Conservation (phyloP, 345 rosid genomes). For the Gynandropsis gynandra region DNA sequence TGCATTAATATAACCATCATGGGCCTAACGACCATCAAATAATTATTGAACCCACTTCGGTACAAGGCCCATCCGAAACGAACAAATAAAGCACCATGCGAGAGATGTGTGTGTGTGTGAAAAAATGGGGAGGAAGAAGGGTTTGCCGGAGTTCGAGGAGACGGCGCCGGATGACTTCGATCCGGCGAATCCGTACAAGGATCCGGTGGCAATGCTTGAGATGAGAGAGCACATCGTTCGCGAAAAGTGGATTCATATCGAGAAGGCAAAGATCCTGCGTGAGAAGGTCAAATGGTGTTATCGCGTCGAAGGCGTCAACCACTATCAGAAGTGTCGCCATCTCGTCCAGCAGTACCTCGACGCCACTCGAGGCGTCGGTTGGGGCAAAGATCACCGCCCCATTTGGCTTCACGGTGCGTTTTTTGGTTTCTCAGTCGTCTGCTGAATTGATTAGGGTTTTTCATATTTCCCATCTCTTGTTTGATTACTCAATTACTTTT, state of each 20-base stretch:
- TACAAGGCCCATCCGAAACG: no score
- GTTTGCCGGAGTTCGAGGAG: constrained; percentile 83
- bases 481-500: no score
- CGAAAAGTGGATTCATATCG: constrained; percentile 98
- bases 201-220: constrained; percentile 96
- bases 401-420: constrained; percentile 70
- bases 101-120: constrained; percentile 7
- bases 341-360: constrained; percentile 90
- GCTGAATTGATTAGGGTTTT: background rate
- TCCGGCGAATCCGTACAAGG: constrained; percentile 76
- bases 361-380: constrained; percentile 94
- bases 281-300: constrained; percentile 93
- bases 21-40: no score
- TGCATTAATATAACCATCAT: no score
- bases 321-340: constrained; percentile 94
- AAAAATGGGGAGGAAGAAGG: constrained; percentile 91
- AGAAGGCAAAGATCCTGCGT: constrained; percentile 93
- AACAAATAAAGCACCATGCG: background rate
- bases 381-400: constrained; percentile 99
- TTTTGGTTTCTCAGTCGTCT: no score
- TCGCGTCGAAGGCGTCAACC: constrained; percentile 95
- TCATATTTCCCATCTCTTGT: no score
- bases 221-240: constrained; percentile 94
- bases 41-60: no score
- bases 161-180: constrained; percentile 96